Conservation (phyloP, 139 green algal genomes). For the Picochlorum sp. region DNA sequence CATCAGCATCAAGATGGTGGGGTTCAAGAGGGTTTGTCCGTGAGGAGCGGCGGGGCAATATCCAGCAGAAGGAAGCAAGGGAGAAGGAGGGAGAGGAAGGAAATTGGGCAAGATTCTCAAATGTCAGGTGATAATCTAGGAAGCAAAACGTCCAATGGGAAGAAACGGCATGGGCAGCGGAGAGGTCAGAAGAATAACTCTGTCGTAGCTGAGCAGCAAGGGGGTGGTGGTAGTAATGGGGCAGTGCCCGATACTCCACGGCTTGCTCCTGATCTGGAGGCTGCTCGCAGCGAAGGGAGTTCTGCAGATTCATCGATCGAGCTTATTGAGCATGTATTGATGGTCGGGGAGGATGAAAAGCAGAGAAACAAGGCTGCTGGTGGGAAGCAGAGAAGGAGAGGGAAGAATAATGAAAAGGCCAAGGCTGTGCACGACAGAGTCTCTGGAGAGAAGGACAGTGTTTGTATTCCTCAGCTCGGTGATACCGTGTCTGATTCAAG, state of each 20-base stretch:
- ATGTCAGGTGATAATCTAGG: not conserved
- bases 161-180: not conserved
- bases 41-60: too few relatives aligned
- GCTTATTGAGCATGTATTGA: not conserved
- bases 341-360: not conserved
- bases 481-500: too few relatives aligned
- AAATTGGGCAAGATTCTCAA: not conserved
- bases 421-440: not conserved
- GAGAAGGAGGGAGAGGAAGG: slow-evolving; percentile 11
- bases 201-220: not conserved
- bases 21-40: too few relatives aligned
- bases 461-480: too few relatives aligned
- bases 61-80: slow-evolving; percentile 6
- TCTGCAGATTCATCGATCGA: too few relatives aligned
- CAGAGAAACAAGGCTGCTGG: not conserved
- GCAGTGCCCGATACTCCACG: not conserved
- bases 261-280: too few relatives aligned
- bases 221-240: not conserved
- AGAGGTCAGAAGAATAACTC: not conserved
- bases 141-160: slow-evolving; percentile 17
- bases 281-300: too few relatives aligned
- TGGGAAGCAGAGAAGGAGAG: not conserved
- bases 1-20: too few relatives aligned
- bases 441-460: not conserved
- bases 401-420: too few relatives aligned